Evolutionary conservation across 257 asterid genomes (phyloP).

Genomic region (Primulina huaijiensis): DNA sequence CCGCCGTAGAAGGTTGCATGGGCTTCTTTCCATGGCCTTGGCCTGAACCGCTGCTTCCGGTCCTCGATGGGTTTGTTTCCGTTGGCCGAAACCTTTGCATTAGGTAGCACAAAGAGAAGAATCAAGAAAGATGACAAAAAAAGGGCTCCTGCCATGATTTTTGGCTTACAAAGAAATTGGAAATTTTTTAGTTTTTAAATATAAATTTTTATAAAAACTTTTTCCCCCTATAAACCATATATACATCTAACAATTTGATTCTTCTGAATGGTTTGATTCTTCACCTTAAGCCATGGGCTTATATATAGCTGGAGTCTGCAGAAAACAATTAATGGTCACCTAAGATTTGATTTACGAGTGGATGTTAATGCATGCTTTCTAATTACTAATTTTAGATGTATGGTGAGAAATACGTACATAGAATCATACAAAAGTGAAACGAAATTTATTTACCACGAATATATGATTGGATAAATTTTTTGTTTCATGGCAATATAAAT

Average conservation of each 20-base stretch:
- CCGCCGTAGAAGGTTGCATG: constrained; percentile 37
- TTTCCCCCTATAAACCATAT: background rate
- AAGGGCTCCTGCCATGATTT: constrained; percentile 5
- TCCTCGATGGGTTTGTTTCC: background rate
- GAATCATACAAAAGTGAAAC: background rate
- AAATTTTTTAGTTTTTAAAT: no score
- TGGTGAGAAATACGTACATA: background rate
- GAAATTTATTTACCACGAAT: background rate
- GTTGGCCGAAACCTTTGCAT: background rate
- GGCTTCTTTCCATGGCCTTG: constrained; percentile 31
- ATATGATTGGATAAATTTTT: background rate
- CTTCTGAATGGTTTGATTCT: background rate
- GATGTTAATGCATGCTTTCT: background rate
- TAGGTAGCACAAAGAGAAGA: constrained; percentile 17
- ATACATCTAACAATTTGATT: no score
- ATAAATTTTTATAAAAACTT: no score
- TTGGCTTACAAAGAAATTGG: background rate
- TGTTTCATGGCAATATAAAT: background rate
- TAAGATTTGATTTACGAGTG: background rate
- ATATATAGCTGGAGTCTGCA: background rate
- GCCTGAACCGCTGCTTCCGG: background rate
- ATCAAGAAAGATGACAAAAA: background rate
- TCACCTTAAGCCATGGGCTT: background rate
- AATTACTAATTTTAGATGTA: background rate
- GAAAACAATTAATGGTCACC: background rate